phyloP scores from a whole-genome alignment of 2,329 filamentous ascomycete species.

The Simplicillium sp. region DNA sequence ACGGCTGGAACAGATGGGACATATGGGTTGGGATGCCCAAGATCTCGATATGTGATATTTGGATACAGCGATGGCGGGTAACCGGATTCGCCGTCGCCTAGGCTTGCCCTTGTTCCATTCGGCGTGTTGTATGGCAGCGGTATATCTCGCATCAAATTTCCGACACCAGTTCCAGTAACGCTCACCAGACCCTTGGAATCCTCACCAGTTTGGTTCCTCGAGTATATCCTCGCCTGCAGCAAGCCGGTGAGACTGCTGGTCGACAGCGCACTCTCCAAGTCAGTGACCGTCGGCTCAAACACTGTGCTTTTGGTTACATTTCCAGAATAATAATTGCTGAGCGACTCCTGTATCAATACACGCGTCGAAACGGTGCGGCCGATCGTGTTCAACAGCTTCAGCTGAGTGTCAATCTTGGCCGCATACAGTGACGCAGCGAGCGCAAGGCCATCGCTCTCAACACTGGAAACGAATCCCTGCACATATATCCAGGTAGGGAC shows the following conservation, averaged over 20 bases:
- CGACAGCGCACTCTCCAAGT: slow-evolving; percentile 62
- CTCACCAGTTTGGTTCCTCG: slow-evolving; percentile 51
- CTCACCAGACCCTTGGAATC: slow-evolving; percentile 49
- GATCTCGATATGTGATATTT: slow-evolving; percentile 58
- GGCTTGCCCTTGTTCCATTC: slow-evolving; percentile 46
- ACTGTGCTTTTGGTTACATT: slow-evolving; percentile 43
- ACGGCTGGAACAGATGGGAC: slow-evolving; percentile 30
- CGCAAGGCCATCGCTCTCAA: slow-evolving; percentile 53
- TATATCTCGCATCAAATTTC: slow-evolving; percentile 30
- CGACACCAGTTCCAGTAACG: slow-evolving; percentile 42
- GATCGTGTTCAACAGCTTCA: slow-evolving; percentile 69
- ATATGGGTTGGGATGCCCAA: slow-evolving; percentile 28
- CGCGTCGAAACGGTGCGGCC: slow-evolving; percentile 63
- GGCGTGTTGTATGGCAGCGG: slow-evolving; percentile 50
- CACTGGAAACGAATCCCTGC: slow-evolving; percentile 40
- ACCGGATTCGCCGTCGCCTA: slow-evolving; percentile 55
- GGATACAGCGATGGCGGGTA: slow-evolving; percentile 69
- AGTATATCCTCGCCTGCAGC: slow-evolving; percentile 65
- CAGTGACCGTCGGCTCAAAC: slow-evolving; percentile 51
- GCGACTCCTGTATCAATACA: slow-evolving; percentile 45
- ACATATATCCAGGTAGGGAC: slow-evolving; percentile 63
- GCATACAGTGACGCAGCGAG: slow-evolving; percentile 83
- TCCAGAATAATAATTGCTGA: slow-evolving; percentile 41
- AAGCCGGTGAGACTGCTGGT: slow-evolving; percentile 48
- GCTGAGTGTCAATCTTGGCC: slow-evolving; percentile 67